Conservation (phyloP, 2,329 filamentous ascomycete genomes). For the Chaetomium strumarium region DNA sequence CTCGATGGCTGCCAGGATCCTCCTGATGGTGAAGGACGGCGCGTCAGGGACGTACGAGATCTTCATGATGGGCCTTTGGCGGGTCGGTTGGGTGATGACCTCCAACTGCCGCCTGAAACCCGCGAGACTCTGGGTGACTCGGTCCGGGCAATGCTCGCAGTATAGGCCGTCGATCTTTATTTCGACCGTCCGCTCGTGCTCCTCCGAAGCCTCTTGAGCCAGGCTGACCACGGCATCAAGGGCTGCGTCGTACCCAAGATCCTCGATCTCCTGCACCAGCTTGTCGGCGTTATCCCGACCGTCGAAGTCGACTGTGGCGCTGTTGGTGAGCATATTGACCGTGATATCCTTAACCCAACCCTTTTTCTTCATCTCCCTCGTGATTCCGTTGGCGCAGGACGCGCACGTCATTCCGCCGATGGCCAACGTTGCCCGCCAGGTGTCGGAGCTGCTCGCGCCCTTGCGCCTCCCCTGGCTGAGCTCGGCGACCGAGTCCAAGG, state of each 20-base stretch:
- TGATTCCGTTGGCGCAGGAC: conserved; percentile 60
- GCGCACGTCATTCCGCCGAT: conserved; percentile 71
- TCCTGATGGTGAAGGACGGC: conserved; percentile 67
- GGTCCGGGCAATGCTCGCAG: conserved; percentile 63
- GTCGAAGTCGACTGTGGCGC: conserved; percentile 53
- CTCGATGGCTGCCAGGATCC: conserved; percentile 63
- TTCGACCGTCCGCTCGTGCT: conserved; percentile 48
- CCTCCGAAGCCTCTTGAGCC: conserved; percentile 25
- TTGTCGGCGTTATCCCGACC: conserved; percentile 41
- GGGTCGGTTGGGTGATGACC: conserved; percentile 50
- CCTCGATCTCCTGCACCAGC: conserved; percentile 50
- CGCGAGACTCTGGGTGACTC: conserved; percentile 49
- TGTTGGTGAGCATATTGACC: conserved; percentile 63
- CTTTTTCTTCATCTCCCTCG: conserved; percentile 50
- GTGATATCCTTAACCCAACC: conserved; percentile 52
- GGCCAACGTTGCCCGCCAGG: conserved; percentile 50
- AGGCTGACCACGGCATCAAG: conserved; percentile 46
- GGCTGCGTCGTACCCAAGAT: conserved; percentile 60
- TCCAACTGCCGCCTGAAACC: conserved; percentile 47
- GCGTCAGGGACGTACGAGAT: conserved; percentile 64
- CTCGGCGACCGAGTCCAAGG: conserved; percentile 46
- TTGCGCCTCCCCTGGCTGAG: conserved; percentile 29
- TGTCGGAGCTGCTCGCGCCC: conserved; percentile 6
- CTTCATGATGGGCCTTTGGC: conserved; percentile 60
- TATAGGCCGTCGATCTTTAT: conserved; percentile 67